These are phyloP conservation scores for Arxiozyma slooffiae DNA, from an alignment of 1,139 yeast species.

Conservation along the genomic window DNA sequence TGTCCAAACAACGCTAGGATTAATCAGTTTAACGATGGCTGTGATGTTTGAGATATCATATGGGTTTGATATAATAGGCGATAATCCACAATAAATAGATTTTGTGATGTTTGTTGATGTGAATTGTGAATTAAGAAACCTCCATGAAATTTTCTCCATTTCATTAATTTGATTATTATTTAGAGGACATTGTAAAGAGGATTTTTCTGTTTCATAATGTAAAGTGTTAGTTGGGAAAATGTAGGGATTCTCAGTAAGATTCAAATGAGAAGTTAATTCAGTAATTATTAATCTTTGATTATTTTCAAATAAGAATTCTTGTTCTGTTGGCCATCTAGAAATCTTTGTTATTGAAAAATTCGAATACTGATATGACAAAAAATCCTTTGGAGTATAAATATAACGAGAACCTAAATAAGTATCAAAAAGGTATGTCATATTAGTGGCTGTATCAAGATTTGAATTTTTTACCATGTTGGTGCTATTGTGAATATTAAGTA, in stretches of 20 bases:
- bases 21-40: slow-evolving; percentile 28
- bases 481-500: slow-evolving; percentile 32
- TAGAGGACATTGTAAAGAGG: slow-evolving; percentile 20
- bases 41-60: slow-evolving; percentile 16
- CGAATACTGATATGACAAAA: slow-evolving; percentile 8
- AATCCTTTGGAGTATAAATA: slow-evolving; percentile 32
- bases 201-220: slow-evolving; percentile 15
- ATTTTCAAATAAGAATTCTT: slow-evolving; percentile 36
- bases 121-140: slow-evolving; percentile 32
- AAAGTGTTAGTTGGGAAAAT: slow-evolving; percentile 14
- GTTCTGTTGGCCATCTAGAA: slow-evolving; percentile 35
- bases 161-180: slow-evolving; percentile 12
- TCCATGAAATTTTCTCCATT: slow-evolving; percentile 28
- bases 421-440: slow-evolving; percentile 13
- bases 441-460: slow-evolving; percentile 8
- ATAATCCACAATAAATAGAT: slow-evolving; percentile 45
- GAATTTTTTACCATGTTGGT: background rate
- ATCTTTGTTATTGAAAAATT: background rate
- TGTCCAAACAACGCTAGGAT: slow-evolving; percentile 48
- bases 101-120: slow-evolving; percentile 31
- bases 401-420: slow-evolving; percentile 11
- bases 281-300: slow-evolving; percentile 35
- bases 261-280: slow-evolving; percentile 7
- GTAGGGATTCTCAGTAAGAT: slow-evolving; percentile 10
- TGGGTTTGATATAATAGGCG: slow-evolving; percentile 44